Evolutionary conservation across 768 basidiomycete species (phyloP), one percentile per base, ranked within the genome.

Genomic region (Auriscalpium orientale): DNA sequence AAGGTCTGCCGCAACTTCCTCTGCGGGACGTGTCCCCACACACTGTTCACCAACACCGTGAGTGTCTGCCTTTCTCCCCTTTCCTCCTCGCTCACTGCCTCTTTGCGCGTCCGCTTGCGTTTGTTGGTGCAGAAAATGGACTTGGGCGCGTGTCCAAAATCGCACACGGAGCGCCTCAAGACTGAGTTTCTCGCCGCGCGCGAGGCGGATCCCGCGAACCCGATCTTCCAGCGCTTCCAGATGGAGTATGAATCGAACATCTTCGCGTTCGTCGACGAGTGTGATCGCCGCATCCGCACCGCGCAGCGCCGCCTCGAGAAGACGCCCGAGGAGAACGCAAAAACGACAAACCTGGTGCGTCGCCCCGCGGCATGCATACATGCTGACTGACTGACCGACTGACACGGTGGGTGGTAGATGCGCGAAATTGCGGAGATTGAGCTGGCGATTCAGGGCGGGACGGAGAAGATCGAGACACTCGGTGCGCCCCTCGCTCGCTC

Each of bases 401-500:
- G 34, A 44, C 22, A n/a, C 51, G 46, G 37, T 44, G 11, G 51
- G 20, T 50, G 34, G 13, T 63, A 91, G 90, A 99, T 99, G 97
- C 80, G 93, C 61, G 97, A 99, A 80, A 98, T 99, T 73, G 97
- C 92, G 56, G 97, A 99, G 76, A 98, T 99, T 69, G 95, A 98
- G 76, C 74, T 98, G 62, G 95, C 97, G 54, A 98, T 98, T 69
- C 95, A 98, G 75, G 94, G 94, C 64, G 95, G 94, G 55, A 99
- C 97, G 47, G 91, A 97, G 71, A 98, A 98, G 77, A 97, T 99
- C 64, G 97, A 99, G 73, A 79, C 83, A 35, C 77, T 98, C 40
- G 95, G 91, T 87, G 64, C 55, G 81, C 72, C 38, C 58, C 57
- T 40, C 57, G 52, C 40, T 61, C 49, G 40, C 4, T 46, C 38